Evolutionary conservation across 2,329 filamentous ascomycete genomes (phyloP), one percentile per base, ranked within the genome.

Genomic region (Colletotrichum sp.): DNA sequence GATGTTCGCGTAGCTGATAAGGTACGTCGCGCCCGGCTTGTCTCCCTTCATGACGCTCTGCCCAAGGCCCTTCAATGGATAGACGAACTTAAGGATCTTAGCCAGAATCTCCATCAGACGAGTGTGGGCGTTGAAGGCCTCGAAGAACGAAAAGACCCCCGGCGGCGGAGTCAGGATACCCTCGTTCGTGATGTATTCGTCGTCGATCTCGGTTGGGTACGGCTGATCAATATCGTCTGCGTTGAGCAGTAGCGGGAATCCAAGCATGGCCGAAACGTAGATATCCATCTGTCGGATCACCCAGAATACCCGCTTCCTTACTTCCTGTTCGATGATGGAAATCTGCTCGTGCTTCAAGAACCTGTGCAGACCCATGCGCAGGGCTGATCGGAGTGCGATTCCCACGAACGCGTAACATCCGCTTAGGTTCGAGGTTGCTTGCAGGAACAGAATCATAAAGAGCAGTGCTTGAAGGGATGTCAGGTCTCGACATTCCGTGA

Each of bases 341-440:
- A 94, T 89, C 72, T 89, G 89, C 71, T 91, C 89, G 64, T 94
- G 91, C 15, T 92, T 88, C 8, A 96, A 85, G 76, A 94, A 91
- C 69, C 95, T 93, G 82, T 97, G 95, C 30, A 96, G 87, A 9
- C 95, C 95, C 85, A 96, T 93, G 32, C 94, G 91, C 39, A 96
- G 85, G n/a, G 94, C 92, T 8, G 94, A 94, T 67, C 94, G 91
- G 65, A 96, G 87, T 3, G 94, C 95, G 79, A 96, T 94, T 8
- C 95, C 95, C 64, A 96, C 90, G 79, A 95, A 96, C 0, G 94
- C 92, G 83, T 96, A 96, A 82, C 95, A 96, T 12, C 92, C 94
- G 81, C 93, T 95, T 34, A 96, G 86, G 81, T 95, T 95, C 12
- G 94, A 94, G 3, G 95, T 95, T 4, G 94, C 92, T 81, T 97